Conservation (phyloP, 2,329 filamentous ascomycete genomes). For the Tolypocladium sp. region DNA sequence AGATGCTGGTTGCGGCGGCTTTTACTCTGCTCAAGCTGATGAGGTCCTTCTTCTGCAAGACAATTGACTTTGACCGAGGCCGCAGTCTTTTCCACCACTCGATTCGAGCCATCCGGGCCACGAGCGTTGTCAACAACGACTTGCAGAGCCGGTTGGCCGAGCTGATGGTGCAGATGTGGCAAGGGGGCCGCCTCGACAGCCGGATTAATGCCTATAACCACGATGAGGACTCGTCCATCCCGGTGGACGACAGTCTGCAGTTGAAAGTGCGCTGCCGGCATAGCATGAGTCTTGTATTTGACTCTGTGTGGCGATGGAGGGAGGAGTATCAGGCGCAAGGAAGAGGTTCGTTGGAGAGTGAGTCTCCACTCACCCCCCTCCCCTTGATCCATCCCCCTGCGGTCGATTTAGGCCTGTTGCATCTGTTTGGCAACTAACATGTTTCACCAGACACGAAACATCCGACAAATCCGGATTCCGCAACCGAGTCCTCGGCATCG, state of each 20-base stretch:
- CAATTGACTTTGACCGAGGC: conserved; percentile 60
- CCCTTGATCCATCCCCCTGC: background rate
- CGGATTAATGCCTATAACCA: conserved; percentile 36
- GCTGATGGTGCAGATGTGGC: conserved; percentile 84
- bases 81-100: conserved; percentile 62
- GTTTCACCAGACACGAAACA: conserved; percentile 62
- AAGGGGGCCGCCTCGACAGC: conserved; percentile 50
- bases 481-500: conserved; percentile 61
- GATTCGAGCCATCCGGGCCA: conserved; percentile 59
- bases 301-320: conserved; percentile 79
- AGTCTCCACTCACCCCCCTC: conserved; percentile 18
- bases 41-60: conserved; percentile 64
- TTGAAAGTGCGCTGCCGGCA: conserved; percentile 76
- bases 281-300: conserved; percentile 78
- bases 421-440: background rate
- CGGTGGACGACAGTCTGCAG: conserved; percentile 63
- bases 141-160: conserved; percentile 72
- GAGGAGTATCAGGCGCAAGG: conserved; percentile 68
- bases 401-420: background rate
- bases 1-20: conserved; percentile 75
- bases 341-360: conserved; percentile 62
- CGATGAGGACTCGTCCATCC: conserved; percentile 37
- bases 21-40: conserved; percentile 73
- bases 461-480: conserved; percentile 75
- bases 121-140: conserved; percentile 70